Evolutionary conservation across 148 eudicot genomes (phyloP).

Genomic region (Vaccinium vitisidaea): DNA sequence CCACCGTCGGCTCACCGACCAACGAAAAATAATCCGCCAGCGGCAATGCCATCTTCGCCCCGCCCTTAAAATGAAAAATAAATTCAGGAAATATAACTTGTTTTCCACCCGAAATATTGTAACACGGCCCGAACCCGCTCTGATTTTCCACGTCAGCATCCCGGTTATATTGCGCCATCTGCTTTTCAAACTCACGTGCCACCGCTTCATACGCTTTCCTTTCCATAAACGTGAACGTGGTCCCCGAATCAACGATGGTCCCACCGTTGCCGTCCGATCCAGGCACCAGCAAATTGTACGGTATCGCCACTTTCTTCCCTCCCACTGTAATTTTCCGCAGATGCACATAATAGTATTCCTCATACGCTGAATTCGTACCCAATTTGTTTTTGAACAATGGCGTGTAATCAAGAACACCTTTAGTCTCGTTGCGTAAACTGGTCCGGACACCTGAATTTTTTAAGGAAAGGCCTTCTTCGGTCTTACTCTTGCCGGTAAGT

Average conservation of each 20-base stretch:
- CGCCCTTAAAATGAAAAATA: slow-evolving; percentile 58
- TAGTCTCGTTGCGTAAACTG: too few species aligned
- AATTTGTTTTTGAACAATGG: slow-evolving; percentile 43
- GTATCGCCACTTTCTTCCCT: slow-evolving; percentile 44
- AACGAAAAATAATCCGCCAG: slow-evolving; percentile 50
- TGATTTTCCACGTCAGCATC: slow-evolving; percentile 39
- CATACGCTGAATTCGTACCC: slow-evolving; percentile 21
- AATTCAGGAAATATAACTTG: slow-evolving; percentile 42
- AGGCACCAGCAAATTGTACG: slow-evolving; percentile 37
- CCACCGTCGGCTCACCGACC: slow-evolving; percentile 18
- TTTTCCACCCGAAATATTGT: slow-evolving; percentile 21
- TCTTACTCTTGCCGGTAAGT: slow-evolving; percentile 11
- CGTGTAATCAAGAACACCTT: slow-evolving; percentile 35
- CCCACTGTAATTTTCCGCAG: slow-evolving; percentile 62
- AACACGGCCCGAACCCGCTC: slow-evolving; percentile 59
- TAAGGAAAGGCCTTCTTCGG: neutral
- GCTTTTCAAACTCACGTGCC: slow-evolving; percentile 48
- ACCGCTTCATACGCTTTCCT: slow-evolving; percentile 36
- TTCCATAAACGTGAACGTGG: slow-evolving; percentile 69
- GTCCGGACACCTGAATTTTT: too few species aligned
- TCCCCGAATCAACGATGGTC: slow-evolving; percentile 67
- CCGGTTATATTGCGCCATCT: slow-evolving; percentile 47
- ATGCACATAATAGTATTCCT: slow-evolving; percentile 60
- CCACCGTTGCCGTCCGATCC: slow-evolving; percentile 57
- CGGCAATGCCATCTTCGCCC: slow-evolving; percentile 57